Evolutionary conservation across 148 eudicot genomes (phyloP).

Genomic region (Mesembryanthemum crystallinum): DNA sequence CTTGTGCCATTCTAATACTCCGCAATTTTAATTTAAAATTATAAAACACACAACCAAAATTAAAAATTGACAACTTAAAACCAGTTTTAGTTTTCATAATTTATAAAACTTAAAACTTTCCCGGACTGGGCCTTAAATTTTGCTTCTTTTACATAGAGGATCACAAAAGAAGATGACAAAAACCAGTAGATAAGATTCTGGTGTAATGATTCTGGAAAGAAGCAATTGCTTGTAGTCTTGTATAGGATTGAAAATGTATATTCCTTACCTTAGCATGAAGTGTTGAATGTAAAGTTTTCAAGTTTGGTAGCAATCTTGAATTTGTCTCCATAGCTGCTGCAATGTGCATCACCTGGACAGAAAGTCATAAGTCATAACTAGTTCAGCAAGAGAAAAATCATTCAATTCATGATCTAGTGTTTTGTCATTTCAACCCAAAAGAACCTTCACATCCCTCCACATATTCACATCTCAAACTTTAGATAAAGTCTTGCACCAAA

Average conservation of each 20-base stretch:
- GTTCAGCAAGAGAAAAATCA: constrained; percentile 4
- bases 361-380: constrained; percentile 18
- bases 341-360: constrained; percentile 89
- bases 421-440: background rate
- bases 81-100: no score
- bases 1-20: no score
- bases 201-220: background rate
- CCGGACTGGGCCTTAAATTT: no score
- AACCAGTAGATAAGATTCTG: background rate
- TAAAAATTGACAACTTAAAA: no score
- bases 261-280: constrained; percentile 69
- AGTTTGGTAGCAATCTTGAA: constrained; percentile 79
- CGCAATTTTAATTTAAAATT: no score
- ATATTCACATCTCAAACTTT: background rate
- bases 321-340: constrained; percentile 94
- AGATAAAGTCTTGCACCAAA: no score
- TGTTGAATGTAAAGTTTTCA: constrained; percentile 75
- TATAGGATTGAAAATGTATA: background rate
- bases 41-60: no score
- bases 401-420: background rate
- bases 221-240: background rate
- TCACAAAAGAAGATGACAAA: background rate
- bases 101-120: no score
- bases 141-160: background rate
- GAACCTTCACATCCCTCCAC: background rate